Evolutionary conservation across 148 eudicot species (phyloP), one percentile per base, ranked within the genome.

Genomic region (Amaranthus hypochondriacus): DNA sequence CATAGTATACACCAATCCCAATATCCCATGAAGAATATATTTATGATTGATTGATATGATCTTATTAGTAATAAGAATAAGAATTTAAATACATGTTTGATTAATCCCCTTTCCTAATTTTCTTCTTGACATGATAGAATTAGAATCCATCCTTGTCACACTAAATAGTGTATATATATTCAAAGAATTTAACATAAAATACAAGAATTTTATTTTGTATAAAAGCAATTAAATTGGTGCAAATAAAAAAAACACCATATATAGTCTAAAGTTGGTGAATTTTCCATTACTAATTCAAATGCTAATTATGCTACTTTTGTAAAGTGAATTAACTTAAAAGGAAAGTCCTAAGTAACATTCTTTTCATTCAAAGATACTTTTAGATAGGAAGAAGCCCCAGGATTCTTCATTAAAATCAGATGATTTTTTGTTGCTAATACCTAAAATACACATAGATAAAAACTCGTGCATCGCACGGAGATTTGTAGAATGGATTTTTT

Each of bases 221-320:
- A 69, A 47, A 66, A 74, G 71, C 77, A 74, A 74, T 74, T 47
- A 67, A 18, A 75, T 66, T 67, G 4, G 21, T 57, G 15, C 69
- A 48, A 7, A 48, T 52, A 68, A 66, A 57, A 56, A 63, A 63
- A 56, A 56, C 47, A n/a, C 14, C 60, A 13, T 7, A 56, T 21
- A 15, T 75, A 39, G 57, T 57, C 65, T 52, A 66, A 71, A 57
- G 48, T 56, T 56, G 77, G 72, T 66, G 57, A 4, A 10, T 49
- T 74, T 66, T 48, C 63, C 62, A 65, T 18, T 48, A 68, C 65
- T 65, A 67, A 54, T 9, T 6, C 43, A 63, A 42, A 10, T 12
- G 44, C 47, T 8, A 44, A 46, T 63, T 43, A 4, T 63, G 14
- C 18, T 44, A 44, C 9, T 46, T 46, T 63, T 63, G 50, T 63